These are phyloP conservation scores for Neopestalotiopsis sp. DNA, from an alignment of 2,329 filamentous ascomycete species.

Conservation along the genomic window DNA sequence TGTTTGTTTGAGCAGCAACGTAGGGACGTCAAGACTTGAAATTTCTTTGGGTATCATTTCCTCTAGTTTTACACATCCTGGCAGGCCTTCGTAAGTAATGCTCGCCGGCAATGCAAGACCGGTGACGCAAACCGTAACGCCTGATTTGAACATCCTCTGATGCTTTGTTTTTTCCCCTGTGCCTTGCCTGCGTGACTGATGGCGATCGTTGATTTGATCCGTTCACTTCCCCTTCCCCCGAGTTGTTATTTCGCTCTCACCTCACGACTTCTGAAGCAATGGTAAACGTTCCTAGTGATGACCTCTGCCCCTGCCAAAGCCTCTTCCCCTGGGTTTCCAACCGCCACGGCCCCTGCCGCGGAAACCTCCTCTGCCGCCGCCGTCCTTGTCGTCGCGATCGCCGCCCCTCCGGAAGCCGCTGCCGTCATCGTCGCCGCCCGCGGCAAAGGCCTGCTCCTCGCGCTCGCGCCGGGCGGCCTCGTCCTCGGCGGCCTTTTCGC, in stretches of 20 bases:
- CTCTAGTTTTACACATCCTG: neutral
- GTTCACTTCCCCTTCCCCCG: too few species aligned
- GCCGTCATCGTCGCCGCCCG: conserved; percentile 36
- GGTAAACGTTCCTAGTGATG: conserved; percentile 24
- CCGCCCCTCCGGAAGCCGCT: conserved; percentile 32
- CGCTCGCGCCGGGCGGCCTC: conserved; percentile 22
- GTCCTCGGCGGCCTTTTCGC: conserved; percentile 62
- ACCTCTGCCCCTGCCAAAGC: conserved; percentile 39
- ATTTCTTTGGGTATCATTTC: conserved; percentile 10
- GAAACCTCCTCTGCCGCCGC: conserved; percentile 35
- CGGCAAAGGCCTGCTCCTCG: conserved; percentile 46
- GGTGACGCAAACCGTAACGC: neutral
- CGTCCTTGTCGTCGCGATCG: conserved; percentile 34
- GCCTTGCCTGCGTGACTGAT: neutral
- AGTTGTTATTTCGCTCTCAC: neutral
- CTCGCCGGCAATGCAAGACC: neutral
- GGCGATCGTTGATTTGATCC: too few species aligned
- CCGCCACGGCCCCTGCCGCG: conserved; percentile 37
- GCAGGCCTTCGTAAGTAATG: neutral
- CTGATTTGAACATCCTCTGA: neutral
- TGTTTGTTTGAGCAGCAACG: too few species aligned
- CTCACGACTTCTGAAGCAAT: neutral
- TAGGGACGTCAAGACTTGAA: neutral
- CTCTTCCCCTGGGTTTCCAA: conserved; percentile 35
- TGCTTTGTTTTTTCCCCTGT: neutral